A percentile compares a stretch with the other conserved stretches of the same genome.
These are phyloP conservation scores for Penicillium egyptiacum DNA, from an alignment of 495 filamentous ascomycete species.

Conservation along the genomic window DNA sequence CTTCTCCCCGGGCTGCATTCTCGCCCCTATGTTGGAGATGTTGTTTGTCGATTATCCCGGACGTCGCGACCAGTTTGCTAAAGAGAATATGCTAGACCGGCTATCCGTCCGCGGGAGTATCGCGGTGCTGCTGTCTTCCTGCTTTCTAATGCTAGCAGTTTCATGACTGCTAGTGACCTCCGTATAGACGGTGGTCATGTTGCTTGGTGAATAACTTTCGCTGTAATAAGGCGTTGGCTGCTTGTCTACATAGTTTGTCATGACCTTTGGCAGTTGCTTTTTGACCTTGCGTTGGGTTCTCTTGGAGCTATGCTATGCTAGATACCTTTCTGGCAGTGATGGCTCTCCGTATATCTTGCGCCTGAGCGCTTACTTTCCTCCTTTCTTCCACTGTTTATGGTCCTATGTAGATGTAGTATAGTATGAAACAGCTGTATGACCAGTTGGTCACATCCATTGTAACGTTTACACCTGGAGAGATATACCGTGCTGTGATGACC, in stretches of 20 bases:
- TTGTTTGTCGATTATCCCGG: constrained; percentile 59
- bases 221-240: too few relatives aligned
- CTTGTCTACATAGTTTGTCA: neutral
- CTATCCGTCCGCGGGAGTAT: constrained; percentile 44
- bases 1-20: constrained; percentile 52
- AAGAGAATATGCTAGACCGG: constrained; percentile 38
- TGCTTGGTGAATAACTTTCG: neutral
- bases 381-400: too few relatives aligned
- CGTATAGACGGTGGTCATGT: constrained; percentile 41
- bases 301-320: too few relatives aligned
- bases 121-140: constrained; percentile 44
- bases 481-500: neutral
- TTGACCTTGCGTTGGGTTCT: too few relatives aligned
- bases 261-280: neutral
- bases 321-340: too few relatives aligned
- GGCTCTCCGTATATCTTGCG: too few relatives aligned
- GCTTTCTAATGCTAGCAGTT: constrained; percentile 43
- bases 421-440: too few relatives aligned
- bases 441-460: too few relatives aligned
- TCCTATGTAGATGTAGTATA: too few relatives aligned
- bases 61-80: constrained; percentile 40
- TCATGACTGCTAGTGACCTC: constrained; percentile 43
- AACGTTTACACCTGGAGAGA: neutral
- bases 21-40: constrained; percentile 40
- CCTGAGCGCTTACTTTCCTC: too few relatives aligned